These are phyloP conservation scores for Tagetes erecta DNA, from an alignment of 129 eudicot genomes.

Conservation along the genomic window DNA sequence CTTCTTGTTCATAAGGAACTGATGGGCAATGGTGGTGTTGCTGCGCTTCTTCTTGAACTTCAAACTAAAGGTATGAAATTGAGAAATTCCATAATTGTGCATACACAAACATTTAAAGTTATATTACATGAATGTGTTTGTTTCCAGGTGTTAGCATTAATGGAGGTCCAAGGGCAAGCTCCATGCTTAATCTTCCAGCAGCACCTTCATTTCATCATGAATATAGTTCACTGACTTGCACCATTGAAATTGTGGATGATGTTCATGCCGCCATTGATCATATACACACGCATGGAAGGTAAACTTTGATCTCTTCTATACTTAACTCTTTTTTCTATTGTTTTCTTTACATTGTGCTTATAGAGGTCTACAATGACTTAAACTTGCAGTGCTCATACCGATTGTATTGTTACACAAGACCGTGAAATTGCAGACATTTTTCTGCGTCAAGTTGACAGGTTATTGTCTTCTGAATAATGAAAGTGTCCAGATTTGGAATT, in stretches of 20 bases:
- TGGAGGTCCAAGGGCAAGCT: conserved; percentile 85
- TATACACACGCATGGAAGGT: conserved; percentile 93
- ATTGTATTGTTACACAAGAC: conserved; percentile 83
- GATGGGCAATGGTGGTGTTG: conserved; percentile 55
- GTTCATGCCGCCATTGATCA: conserved; percentile 95
- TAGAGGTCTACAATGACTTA: conserved; percentile 1
- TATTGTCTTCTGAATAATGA: conserved; percentile 11
- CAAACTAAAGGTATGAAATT: conserved; percentile 64
- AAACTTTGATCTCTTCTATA: conserved; percentile 17
- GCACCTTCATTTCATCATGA: conserved; percentile 82
- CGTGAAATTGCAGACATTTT: conserved; percentile 63
- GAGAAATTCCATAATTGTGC: background rate
- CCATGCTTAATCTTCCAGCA: conserved; percentile 63
- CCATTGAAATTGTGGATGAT: conserved; percentile 93
- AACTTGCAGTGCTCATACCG: conserved; percentile 82
- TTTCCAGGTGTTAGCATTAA: conserved; percentile 71
- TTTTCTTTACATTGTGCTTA: conserved; percentile 14
- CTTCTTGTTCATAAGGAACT: conserved; percentile 92
- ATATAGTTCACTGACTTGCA: conserved; percentile 83
- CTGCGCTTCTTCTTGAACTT: conserved; percentile 77
- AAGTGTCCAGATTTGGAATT: background rate
- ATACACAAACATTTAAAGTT: background rate
- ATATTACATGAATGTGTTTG: conserved; percentile 13
- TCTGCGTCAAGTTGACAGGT: conserved; percentile 92
- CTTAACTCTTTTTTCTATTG: background rate